Evolutionary conservation across 2,329 filamentous ascomycete genomes (phyloP).

Genomic region (Phialocephala sp.): DNA sequence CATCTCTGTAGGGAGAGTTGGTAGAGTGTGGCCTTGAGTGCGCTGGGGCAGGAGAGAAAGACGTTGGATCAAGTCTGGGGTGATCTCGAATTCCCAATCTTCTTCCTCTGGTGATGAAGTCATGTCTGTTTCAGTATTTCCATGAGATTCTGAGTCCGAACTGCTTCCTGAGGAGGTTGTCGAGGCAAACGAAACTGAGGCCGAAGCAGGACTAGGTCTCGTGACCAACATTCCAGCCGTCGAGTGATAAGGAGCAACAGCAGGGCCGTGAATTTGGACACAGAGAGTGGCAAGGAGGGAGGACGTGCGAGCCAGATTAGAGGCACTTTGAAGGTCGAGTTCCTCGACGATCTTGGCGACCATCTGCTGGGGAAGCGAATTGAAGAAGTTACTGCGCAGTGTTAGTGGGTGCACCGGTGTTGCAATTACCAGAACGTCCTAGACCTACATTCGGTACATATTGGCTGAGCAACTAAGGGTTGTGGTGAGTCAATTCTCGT

Average conservation of each 20-base stretch:
- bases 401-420: not conserved
- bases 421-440: not conserved
- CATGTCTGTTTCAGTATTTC: conserved; percentile 35
- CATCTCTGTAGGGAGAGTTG: conserved; percentile 62
- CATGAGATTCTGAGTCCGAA: conserved; percentile 32
- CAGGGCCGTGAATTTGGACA: not conserved
- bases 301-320: conserved; percentile 18
- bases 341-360: conserved; percentile 1
- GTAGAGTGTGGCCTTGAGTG: conserved; percentile 42
- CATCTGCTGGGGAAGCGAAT: not conserved
- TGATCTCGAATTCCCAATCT: conserved; percentile 34
- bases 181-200: conserved; percentile 23
- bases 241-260: not conserved
- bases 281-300: not conserved
- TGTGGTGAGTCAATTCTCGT: not conserved
- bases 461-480: not conserved
- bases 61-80: conserved; percentile 33
- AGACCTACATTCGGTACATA: conserved; percentile 10
- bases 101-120: conserved; percentile 33
- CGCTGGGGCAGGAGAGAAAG: conserved; percentile 27
- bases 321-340: conserved; percentile 12
- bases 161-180: conserved; percentile 23
- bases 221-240: conserved; percentile 21
- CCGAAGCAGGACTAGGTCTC: conserved; percentile 9
- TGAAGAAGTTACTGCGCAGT: not conserved